phyloP scores from a whole-genome alignment of 257 asterid species.

The Nemophila menziesii region DNA sequence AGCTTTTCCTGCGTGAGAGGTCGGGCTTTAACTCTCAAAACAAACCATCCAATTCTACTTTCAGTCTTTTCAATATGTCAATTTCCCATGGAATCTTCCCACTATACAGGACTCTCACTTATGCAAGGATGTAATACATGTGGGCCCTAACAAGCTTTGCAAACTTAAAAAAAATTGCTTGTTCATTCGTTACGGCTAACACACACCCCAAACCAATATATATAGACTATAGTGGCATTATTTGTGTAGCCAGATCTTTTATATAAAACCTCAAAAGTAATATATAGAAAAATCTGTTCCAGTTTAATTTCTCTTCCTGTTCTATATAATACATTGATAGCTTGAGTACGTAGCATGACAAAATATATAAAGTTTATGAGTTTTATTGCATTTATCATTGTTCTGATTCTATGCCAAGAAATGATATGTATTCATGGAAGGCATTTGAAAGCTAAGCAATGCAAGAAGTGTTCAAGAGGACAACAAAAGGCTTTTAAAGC shows the following conservation, averaged over 20 bases:
- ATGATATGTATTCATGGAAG: constrained; percentile 10
- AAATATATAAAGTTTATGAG: not conserved
- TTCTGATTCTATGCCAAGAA: constrained; percentile 13
- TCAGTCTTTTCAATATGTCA: constrained; percentile 3
- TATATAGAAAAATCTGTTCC: no score
- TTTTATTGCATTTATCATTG: not conserved
- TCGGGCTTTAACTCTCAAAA: constrained; percentile 7
- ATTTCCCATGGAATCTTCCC: constrained; percentile 2
- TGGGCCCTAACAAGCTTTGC: not conserved
- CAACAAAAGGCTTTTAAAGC: not conserved
- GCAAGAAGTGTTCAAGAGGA: constrained; percentile 3
- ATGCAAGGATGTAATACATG: no score
- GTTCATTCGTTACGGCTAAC: no score
- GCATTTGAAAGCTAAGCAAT: constrained; percentile 9
- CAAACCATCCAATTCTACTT: constrained; percentile 17
- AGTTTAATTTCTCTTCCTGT: no score
- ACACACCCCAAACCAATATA: no score
- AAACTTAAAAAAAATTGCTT: no score
- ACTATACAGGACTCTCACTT: not conserved
- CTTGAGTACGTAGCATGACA: not conserved
- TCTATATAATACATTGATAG: no score
- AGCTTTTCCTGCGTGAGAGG: constrained; percentile 10
- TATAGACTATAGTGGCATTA: no score
- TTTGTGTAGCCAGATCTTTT: no score
- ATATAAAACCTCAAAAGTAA: no score